Evolutionary conservation across 2,329 filamentous ascomycete genomes (phyloP).

Genomic region (Arthrobotrys musiformis): DNA sequence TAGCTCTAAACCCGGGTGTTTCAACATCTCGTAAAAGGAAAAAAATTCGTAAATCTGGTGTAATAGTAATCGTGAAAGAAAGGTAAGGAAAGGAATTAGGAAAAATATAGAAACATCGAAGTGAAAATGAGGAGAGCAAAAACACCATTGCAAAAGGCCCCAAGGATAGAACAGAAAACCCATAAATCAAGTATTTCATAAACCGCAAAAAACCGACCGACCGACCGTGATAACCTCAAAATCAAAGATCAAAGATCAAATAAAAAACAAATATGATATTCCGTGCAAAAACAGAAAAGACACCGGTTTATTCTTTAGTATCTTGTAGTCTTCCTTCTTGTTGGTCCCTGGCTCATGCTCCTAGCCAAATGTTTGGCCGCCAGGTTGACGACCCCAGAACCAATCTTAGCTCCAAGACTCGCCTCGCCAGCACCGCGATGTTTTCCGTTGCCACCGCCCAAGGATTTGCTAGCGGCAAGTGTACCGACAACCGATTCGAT

Average conservation of each 20-base stretch:
- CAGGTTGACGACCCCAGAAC: slow-evolving; percentile 36
- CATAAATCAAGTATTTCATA: not conserved
- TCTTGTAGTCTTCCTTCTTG: slow-evolving; percentile 36
- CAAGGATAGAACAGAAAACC: slow-evolving; percentile 4
- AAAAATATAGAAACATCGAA: slow-evolving; percentile 16
- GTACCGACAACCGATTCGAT: slow-evolving; percentile 43
- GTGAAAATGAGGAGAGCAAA: not conserved
- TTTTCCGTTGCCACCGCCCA: slow-evolving; percentile 30
- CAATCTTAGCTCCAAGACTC: slow-evolving; percentile 26
- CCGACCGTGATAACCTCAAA: not conserved
- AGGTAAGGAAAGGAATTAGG: slow-evolving; percentile 1
- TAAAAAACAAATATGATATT: not conserved
- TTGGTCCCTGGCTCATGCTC: slow-evolving; percentile 41
- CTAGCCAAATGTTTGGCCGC: slow-evolving; percentile 37
- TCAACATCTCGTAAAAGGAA: not conserved
- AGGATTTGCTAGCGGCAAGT: slow-evolving; percentile 35
- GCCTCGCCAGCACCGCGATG: slow-evolving; percentile 7
- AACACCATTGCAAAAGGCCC: not conserved
- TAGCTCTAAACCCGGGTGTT: not conserved
- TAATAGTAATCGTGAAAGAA: not conserved
- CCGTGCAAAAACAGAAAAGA: not conserved
- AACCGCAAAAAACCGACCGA: slow-evolving; percentile 10
- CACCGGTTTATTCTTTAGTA: slow-evolving; percentile 11
- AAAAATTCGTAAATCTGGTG: not conserved
- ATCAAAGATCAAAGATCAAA: too few relatives aligned